Percentiles rank a stretch among this genome's conserved stretches.
These are phyloP conservation scores for Pseudohalonectria lignicola DNA, from an alignment of 2,329 filamentous ascomycete genomes.

Conservation along the genomic window DNA sequence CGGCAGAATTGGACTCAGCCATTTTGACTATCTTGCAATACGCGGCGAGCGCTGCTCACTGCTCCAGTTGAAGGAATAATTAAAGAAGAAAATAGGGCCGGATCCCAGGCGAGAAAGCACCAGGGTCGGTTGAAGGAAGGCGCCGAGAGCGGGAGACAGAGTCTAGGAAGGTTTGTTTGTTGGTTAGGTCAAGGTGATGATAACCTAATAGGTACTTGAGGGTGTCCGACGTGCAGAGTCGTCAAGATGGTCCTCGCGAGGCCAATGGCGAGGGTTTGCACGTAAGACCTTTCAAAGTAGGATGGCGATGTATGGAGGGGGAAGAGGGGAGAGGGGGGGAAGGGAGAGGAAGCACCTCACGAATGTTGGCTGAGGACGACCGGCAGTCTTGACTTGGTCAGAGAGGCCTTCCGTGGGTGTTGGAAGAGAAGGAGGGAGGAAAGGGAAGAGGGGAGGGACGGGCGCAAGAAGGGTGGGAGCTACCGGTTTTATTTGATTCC, in stretches of 20 bases:
- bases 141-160: too few relatives aligned
- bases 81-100: constrained; percentile 2
- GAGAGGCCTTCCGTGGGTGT: constrained; percentile 37
- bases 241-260: too few relatives aligned
- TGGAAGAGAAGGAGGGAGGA: constrained; percentile 10
- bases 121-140: too few relatives aligned
- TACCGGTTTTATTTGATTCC: constrained; percentile 12
- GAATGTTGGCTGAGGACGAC: constrained; percentile 17
- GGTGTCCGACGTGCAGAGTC: too few relatives aligned
- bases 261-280: too few relatives aligned
- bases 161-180: too few relatives aligned
- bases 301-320: background rate
- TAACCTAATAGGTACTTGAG: too few relatives aligned
- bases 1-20: constrained; percentile 42
- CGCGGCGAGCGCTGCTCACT: constrained; percentile 16
- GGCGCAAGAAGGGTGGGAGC: constrained; percentile 9
- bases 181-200: too few relatives aligned
- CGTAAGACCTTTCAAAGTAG: too few relatives aligned
- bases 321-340: constrained; percentile 7
- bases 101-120: too few relatives aligned
- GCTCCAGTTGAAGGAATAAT: constrained; percentile 3
- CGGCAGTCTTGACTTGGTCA: too few relatives aligned
- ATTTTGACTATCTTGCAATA: constrained; percentile 24
- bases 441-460: constrained; percentile 6
- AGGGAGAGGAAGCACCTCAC: constrained; percentile 23